Base-by-base conservation (phyloP, 768 basidiomycete species). In the Glaciozyma martinii region DNA sequence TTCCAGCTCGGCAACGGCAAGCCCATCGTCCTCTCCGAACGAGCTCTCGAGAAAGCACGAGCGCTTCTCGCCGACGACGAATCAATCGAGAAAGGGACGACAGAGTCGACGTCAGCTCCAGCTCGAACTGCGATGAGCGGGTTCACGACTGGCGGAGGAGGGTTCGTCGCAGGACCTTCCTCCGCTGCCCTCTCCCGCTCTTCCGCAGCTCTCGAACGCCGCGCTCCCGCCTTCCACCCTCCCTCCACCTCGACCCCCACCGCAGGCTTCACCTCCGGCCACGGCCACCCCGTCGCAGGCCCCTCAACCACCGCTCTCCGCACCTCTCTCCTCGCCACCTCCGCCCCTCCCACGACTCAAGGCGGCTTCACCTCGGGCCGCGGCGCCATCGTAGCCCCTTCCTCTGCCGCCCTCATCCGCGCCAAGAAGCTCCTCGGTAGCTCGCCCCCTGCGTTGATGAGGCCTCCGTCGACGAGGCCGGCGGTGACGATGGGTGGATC, bases 1-100 rank as follows among this genome's bases (percentile, higher is more conserved):
- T 63, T 68, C 61, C 29, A 60, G 54, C 62, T 60, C 29, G 63
- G 60, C 25, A 52, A 43, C 21, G 33, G 67, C 27, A 68, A 68
- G 29, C 40, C 60, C 3, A 10, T 65, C 60, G 46, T 25, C 5
- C 23, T 64, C 12, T 65, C 67, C 12, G 53, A 49, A 9, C n/a
- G 42, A n/a, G 63, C 67, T 6, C 25, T 68, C 16, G 37, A 59
- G 49, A 56, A 53, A 0, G 60, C 63, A 0, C 42, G 49, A 9
- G 63, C 63, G 0, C 40, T 58, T 3, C 58, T 62, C 53, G 67
- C 53, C 3, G 67, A 62, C 23, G 63, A 55, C 32, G 57, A 50
- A 1, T 0, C 43, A 5, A 27, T n/a, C 2, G 15, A 8, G 21
- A 30, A 21, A 12, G 29, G 10, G 25, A 29, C 59, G 3, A 7